A percentile compares a stretch with the other conserved stretches of the same genome.
Evolutionary conservation across 805 yeast species (phyloP).

Genomic region (Saccharomycopsis olivae): DNA sequence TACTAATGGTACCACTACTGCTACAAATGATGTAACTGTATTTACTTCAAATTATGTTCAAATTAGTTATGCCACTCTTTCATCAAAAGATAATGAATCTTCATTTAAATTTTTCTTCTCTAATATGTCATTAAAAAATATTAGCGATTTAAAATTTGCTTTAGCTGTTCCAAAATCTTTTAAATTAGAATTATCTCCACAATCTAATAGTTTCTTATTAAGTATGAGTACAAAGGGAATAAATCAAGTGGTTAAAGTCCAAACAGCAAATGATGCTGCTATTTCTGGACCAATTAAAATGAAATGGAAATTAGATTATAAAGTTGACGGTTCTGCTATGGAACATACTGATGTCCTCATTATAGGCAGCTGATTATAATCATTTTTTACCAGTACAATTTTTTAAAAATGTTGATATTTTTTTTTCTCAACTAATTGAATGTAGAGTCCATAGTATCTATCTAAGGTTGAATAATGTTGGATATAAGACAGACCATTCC

Average conservation of each 20-base stretch:
- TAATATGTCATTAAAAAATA: constrained; percentile 31
- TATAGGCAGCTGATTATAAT: too few species aligned
- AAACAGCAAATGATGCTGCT: constrained; percentile 30
- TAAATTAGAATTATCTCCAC: constrained; percentile 49
- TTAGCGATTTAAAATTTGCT: constrained; percentile 45
- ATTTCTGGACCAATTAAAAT: constrained; percentile 40
- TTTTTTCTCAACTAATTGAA: too few species aligned
- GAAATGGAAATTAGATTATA: constrained; percentile 64
- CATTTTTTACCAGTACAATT: not conserved
- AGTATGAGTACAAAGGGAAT: constrained; percentile 40
- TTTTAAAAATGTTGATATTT: not conserved
- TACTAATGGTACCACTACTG: constrained; percentile 16
- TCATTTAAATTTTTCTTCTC: constrained; percentile 38
- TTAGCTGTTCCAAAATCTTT: constrained; percentile 64
- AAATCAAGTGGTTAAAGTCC: constrained; percentile 32
- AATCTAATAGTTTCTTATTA: constrained; percentile 43
- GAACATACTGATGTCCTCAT: constrained; percentile 50
- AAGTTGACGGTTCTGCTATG: constrained; percentile 33
- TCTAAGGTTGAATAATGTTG: too few species aligned
- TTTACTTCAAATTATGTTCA: constrained; percentile 37
- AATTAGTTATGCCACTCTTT: constrained; percentile 34
- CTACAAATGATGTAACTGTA: constrained; percentile 24
- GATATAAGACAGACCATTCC: too few species aligned
- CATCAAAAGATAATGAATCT: constrained; percentile 24
- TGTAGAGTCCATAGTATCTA: too few species aligned